These are phyloP conservation scores for Dinochytrium kinnereticum DNA, from an alignment of 371 early-diverging fungal genomes.

Conservation along the genomic window DNA sequence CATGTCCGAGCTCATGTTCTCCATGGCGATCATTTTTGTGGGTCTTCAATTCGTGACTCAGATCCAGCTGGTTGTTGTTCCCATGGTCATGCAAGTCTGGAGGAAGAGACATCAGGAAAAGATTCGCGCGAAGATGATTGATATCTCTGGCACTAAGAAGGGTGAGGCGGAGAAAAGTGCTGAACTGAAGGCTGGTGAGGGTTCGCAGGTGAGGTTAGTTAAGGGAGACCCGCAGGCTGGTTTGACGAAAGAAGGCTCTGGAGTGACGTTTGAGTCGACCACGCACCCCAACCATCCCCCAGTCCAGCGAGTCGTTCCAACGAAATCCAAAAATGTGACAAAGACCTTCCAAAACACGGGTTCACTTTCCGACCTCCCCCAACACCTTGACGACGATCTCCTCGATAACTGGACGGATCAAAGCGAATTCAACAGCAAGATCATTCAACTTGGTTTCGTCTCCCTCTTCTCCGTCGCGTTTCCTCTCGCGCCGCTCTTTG, in stretches of 20 bases:
- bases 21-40: conserved; percentile 64
- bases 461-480: conserved; percentile 58
- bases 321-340: background rate
- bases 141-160: background rate
- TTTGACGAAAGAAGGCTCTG: background rate
- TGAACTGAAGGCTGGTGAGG: background rate
- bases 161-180: background rate
- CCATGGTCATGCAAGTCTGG: conserved; percentile 33
- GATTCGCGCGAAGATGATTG: background rate
- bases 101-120: conserved; percentile 4
- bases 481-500: conserved; percentile 64
- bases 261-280: background rate
- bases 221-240: too few species aligned
- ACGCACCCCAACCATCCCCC: conserved; percentile 2
- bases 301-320: conserved; percentile 2
- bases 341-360: background rate
- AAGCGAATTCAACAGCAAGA: conserved; percentile 25
- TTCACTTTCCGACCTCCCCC: background rate
- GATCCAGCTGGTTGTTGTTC: conserved; percentile 50
- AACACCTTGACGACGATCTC: conserved; percentile 54
- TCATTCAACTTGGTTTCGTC: conserved; percentile 64
- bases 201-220: too few species aligned
- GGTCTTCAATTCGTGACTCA: conserved; percentile 59
- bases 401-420: conserved; percentile 40
- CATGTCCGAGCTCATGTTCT: conserved; percentile 59